A percentile compares a stretch with the other conserved stretches of the same genome.
Evolutionary conservation across 177 flowering plant species (phyloP).

Genomic region (Tripterygium wilfordii): DNA sequence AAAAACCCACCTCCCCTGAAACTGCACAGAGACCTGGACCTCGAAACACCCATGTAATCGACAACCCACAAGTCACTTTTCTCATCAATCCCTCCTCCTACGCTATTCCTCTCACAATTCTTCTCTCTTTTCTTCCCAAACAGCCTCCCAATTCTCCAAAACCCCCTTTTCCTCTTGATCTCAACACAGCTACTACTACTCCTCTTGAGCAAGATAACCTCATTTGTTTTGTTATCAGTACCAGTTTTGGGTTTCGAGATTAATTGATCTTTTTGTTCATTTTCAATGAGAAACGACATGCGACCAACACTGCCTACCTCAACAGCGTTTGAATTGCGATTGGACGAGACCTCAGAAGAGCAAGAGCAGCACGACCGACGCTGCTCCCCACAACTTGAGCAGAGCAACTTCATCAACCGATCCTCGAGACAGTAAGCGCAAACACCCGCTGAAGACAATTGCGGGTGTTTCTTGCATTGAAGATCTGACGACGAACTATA

Average conservation of each 20-base stretch:
- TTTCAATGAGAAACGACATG: conserved; percentile 75
- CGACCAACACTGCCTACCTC: conserved; percentile 78
- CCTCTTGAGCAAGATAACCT: conserved; percentile 39
- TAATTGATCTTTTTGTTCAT: conserved; percentile 26
- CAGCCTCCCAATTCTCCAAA: conserved; percentile 56
- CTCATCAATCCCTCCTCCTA: conserved; percentile 22
- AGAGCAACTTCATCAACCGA: conserved; percentile 62
- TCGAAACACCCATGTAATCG: conserved; percentile 42
- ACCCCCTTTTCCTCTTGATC: conserved; percentile 42
- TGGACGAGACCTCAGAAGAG: conserved; percentile 64
- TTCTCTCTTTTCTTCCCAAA: conserved; percentile 47
- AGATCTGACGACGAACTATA: conserved; percentile 32
- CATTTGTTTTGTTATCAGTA: conserved; percentile 18
- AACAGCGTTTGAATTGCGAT: conserved; percentile 39
- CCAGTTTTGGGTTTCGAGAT: conserved; percentile 8
- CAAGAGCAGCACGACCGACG: conserved; percentile 84
- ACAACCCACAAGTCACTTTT: conserved; percentile 43
- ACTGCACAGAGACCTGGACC: conserved; percentile 60
- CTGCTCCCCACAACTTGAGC: conserved; percentile 86
- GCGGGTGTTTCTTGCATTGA: conserved; percentile 73
- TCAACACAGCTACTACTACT: conserved; percentile 53
- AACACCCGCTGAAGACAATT: conserved; percentile 63
- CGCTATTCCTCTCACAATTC: conserved; percentile 12
- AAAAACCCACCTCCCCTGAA: conserved; percentile 36
- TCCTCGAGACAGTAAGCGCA: conserved; percentile 82